Percentiles rank a stretch among this genome's conserved stretches.
phyloP scores from a whole-genome alignment of 768 basidiomycete genomes.

The Coprinellus micaceus region DNA sequence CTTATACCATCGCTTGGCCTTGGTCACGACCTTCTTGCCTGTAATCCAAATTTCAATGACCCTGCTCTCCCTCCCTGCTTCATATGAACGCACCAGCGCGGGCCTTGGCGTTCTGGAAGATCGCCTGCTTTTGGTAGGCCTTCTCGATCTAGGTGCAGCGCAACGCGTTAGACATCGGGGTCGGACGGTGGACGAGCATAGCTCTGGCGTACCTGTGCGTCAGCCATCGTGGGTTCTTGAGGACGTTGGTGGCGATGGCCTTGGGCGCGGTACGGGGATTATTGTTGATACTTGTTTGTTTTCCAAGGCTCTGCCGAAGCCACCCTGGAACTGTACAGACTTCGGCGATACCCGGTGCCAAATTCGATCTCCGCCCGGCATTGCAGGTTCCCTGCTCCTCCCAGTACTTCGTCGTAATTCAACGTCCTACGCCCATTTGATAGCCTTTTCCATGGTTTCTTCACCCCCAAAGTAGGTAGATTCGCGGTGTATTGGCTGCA shows the following conservation, averaged over 20 bases:
- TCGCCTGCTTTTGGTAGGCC: slow-evolving; percentile 94
- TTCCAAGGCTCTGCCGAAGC: slow-evolving; percentile 24
- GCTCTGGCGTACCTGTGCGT: slow-evolving; percentile 45
- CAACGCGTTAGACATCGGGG: slow-evolving; percentile 8
- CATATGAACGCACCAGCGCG: slow-evolving; percentile 59
- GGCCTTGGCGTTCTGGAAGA: slow-evolving; percentile 97
- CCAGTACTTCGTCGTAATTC: too few relatives aligned
- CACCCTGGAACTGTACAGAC: slow-evolving; percentile 39
- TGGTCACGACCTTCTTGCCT: slow-evolving; percentile 93
- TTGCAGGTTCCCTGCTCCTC: too few relatives aligned
- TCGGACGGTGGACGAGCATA: background rate
- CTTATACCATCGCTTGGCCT: slow-evolving; percentile 98
- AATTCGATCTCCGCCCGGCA: background rate
- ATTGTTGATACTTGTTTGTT: slow-evolving; percentile 42
- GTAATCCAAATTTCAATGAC: slow-evolving; percentile 15
- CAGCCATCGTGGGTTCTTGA: slow-evolving; percentile 55
- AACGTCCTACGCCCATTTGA: too few relatives aligned
- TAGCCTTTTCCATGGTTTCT: too few relatives aligned
- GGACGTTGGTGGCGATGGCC: slow-evolving; percentile 32
- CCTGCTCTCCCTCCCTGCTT: slow-evolving; percentile 13
- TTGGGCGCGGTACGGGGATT: slow-evolving; percentile 24
- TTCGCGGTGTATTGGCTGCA: too few relatives aligned
- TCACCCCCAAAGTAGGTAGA: too few relatives aligned
- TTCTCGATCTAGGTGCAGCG: slow-evolving; percentile 74
- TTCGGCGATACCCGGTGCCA: slow-evolving; percentile 32